Evolutionary conservation across 2,329 filamentous ascomycete genomes (phyloP).

Genomic region (Neoscytalidium dimidiatum): DNA sequence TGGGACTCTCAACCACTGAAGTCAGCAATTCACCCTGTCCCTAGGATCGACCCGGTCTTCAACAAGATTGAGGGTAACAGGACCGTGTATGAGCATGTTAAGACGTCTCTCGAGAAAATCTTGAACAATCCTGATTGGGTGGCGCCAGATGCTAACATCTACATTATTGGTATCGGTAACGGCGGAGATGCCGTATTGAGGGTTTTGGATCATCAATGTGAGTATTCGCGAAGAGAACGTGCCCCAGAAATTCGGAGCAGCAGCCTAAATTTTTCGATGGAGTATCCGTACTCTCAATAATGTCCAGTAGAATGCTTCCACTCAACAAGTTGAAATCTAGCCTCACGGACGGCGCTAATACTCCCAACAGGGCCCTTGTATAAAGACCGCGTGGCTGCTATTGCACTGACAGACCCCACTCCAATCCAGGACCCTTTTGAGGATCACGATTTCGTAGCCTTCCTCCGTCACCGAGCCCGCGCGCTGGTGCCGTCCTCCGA

Average conservation of each 20-base stretch:
- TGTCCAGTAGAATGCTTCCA: too few relatives aligned
- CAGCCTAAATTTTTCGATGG: too few relatives aligned
- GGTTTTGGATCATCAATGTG: background rate
- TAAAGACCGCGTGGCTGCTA: conserved; percentile 11
- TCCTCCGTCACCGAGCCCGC: conserved; percentile 14
- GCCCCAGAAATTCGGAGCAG: too few relatives aligned
- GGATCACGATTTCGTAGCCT: background rate
- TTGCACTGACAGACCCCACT: conserved; percentile 9
- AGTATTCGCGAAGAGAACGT: background rate
- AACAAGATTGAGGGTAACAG: conserved; percentile 67
- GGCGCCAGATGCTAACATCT: conserved; percentile 56
- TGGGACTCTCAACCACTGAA: conserved; percentile 63
- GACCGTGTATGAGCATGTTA: conserved; percentile 61
- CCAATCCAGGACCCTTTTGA: conserved; percentile 2
- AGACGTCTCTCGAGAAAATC: conserved; percentile 66
- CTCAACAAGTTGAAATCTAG: too few relatives aligned
- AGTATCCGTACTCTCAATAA: too few relatives aligned
- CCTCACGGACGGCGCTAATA: too few relatives aligned
- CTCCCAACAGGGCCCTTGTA: background rate
- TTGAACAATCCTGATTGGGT: conserved; percentile 51
- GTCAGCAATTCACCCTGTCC: conserved; percentile 46
- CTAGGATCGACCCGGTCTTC: conserved; percentile 43
- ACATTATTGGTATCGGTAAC: conserved; percentile 64
- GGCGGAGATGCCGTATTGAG: conserved; percentile 11
- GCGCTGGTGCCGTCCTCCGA: conserved; percentile 1